Conservation (phyloP, 805 yeast genomes). For the Pichia membranifaciens region DNA sequence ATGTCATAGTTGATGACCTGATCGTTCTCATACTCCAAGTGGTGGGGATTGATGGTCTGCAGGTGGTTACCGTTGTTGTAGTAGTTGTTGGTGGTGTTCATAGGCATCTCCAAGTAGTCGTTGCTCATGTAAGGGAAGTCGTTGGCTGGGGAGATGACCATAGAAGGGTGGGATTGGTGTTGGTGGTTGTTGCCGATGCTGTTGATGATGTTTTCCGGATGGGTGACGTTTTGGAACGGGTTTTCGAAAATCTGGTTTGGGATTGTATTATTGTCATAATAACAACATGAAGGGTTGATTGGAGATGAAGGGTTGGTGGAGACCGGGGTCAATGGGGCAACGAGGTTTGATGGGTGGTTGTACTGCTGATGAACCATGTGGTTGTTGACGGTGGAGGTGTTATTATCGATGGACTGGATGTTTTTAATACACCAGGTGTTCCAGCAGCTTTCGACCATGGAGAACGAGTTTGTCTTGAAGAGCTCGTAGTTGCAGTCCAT, state of each 20-base stretch:
- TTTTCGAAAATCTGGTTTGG: slow-evolving; percentile 22
- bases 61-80: not conserved
- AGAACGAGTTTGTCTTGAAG: slow-evolving; percentile 27
- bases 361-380: slow-evolving; percentile 1
- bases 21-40: not conserved
- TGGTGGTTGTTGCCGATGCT: too few species aligned
- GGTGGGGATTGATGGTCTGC: not conserved
- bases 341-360: not conserved
- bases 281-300: slow-evolving; percentile 17
- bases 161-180: not conserved
- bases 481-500: slow-evolving; percentile 27
- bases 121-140: slow-evolving; percentile 4
- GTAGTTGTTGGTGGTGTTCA: not conserved
- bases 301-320: slow-evolving; percentile 23
- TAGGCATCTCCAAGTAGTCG: slow-evolving; percentile 1
- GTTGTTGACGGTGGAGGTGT: slow-evolving; percentile 12
- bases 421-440: slow-evolving; percentile 30
- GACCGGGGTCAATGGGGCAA: slow-evolving; percentile 22
- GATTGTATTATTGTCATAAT: slow-evolving; percentile 2
- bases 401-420: slow-evolving; percentile 1
- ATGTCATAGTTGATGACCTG: not conserved
- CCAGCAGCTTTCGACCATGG: slow-evolving; percentile 34
- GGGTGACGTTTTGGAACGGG: slow-evolving; percentile 19
- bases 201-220: slow-evolving; percentile 6
- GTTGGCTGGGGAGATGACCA: slow-evolving; percentile 1